Evolutionary conservation across 169 alveolate species (phyloP).

Genomic region (Eimeria tenella): DNA sequence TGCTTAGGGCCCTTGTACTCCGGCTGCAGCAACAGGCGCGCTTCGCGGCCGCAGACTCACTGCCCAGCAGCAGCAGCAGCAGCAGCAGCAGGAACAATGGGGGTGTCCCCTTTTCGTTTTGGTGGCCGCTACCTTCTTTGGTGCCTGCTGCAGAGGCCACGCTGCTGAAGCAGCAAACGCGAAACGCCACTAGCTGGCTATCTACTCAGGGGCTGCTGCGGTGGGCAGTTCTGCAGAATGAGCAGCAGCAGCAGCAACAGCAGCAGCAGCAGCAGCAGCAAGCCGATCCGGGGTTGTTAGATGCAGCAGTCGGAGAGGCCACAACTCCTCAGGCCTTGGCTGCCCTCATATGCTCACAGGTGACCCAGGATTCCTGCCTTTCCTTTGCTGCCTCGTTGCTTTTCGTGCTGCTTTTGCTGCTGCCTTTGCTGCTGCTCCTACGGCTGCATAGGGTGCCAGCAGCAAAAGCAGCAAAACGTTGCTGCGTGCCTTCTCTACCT

Average conservation of each 20-base stretch:
- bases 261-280: background rate
- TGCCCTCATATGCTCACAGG: slow-evolving; percentile 38
- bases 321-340: slow-evolving; percentile 32
- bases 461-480: background rate
- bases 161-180: slow-evolving; percentile 64
- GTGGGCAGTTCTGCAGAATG: background rate
- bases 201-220: slow-evolving; percentile 3
- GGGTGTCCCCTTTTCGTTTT: slow-evolving; percentile 47
- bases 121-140: slow-evolving; percentile 36
- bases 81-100: slow-evolving; percentile 45
- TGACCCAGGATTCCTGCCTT: background rate
- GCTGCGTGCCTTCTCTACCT: background rate
- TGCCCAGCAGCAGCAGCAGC: slow-evolving; percentile 9
- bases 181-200: background rate
- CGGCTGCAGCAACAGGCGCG: slow-evolving; percentile 27
- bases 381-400: background rate
- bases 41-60: background rate
- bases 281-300: no score
- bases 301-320: slow-evolving; percentile 9
- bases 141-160: slow-evolving; percentile 8
- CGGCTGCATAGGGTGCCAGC: background rate
- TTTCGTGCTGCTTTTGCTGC: background rate
- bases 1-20: background rate
- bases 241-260: slow-evolving; percentile 27
- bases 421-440: slow-evolving; percentile 1